phyloP scores from a whole-genome alignment of 176 grass and related monocot genomes.

The Eremochloa ophiuroides region DNA sequence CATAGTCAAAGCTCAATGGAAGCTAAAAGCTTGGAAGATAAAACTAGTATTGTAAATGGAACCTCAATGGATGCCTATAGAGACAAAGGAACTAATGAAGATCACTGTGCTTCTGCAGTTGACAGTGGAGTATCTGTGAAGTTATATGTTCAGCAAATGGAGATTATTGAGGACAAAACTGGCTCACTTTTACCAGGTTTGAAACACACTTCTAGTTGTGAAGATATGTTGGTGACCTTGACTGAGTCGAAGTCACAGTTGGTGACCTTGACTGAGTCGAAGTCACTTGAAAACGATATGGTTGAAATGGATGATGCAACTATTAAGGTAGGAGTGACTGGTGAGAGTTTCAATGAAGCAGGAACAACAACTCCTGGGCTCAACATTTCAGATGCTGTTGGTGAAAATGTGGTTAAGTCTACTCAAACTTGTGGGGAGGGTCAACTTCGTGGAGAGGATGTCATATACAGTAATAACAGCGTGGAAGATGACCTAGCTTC shows the following conservation, averaged over 20 bases:
- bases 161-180: constrained; percentile 7
- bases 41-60: constrained; percentile 3
- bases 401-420: constrained; percentile 32
- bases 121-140: constrained; percentile 12
- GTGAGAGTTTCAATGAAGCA: constrained; percentile 23
- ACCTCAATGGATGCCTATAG: constrained; percentile 2
- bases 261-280: constrained; percentile 15
- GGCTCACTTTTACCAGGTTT: constrained; percentile 7
- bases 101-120: constrained; percentile 21
- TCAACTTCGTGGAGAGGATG: constrained; percentile 38
- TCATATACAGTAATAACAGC: constrained; percentile 18
- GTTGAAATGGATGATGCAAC: constrained; percentile 25
- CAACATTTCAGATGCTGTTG: constrained; percentile 15
- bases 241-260: background rate
- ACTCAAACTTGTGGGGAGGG: constrained; percentile 38
- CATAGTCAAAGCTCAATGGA: constrained; percentile 25
- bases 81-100: constrained; percentile 12
- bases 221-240: background rate
- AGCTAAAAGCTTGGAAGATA: constrained; percentile 21
- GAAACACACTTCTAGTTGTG: background rate
- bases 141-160: background rate
- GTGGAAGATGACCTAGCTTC: constrained; percentile 35
- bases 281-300: background rate
- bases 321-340: background rate
- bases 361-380: background rate